Percentiles rank a stretch among this genome's conserved stretches.
phyloP scores from a whole-genome alignment of 2,329 filamentous ascomycete genomes.

The Cryphonectria carpinicola region DNA sequence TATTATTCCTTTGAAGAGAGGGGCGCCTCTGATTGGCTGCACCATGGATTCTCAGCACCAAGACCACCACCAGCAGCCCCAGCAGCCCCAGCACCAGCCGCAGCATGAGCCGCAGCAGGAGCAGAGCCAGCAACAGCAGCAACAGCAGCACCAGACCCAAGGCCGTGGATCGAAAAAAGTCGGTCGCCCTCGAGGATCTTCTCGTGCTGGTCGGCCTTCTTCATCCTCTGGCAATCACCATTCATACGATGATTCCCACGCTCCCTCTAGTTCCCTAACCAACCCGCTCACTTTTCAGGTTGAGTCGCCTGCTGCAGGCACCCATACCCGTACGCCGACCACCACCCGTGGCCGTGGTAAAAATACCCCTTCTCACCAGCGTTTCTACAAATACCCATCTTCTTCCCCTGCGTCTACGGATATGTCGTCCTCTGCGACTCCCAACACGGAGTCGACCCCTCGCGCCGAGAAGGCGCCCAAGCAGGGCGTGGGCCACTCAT shows the following conservation, averaged over 20 bases:
- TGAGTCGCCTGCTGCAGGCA: conserved; percentile 16
- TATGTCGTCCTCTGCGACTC: conserved; percentile 9
- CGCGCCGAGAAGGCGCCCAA: conserved; percentile 34
- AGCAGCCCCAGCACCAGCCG: conserved; percentile 8
- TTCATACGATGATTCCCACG: conserved; percentile 11
- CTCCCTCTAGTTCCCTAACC: conserved; percentile 17
- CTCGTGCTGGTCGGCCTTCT: conserved; percentile 23
- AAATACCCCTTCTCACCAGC: conserved; percentile 19
- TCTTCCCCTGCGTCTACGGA: conserved; percentile 19
- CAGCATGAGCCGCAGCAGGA: conserved; percentile 8
- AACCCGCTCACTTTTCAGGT: conserved; percentile 23
- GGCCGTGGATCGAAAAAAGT: conserved; percentile 22
- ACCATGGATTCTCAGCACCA: conserved; percentile 28
- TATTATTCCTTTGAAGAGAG: conserved; percentile 13
- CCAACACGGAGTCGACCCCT: conserved; percentile 23
- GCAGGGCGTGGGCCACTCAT: conserved; percentile 42
- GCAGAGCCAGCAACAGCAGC: conserved; percentile 15
- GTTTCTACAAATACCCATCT: background rate
- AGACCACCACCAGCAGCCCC: conserved; percentile 17
- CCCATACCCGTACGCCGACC: conserved; percentile 22
- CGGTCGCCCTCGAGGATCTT: conserved; percentile 24
- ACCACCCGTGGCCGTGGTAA: conserved; percentile 26
- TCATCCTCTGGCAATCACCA: conserved; percentile 27
- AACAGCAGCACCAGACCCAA: conserved; percentile 8
- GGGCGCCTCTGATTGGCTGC: conserved; percentile 29